Evolutionary conservation across 352 stramenopile species (phyloP).

Genomic region (Globisporangium splendens): DNA sequence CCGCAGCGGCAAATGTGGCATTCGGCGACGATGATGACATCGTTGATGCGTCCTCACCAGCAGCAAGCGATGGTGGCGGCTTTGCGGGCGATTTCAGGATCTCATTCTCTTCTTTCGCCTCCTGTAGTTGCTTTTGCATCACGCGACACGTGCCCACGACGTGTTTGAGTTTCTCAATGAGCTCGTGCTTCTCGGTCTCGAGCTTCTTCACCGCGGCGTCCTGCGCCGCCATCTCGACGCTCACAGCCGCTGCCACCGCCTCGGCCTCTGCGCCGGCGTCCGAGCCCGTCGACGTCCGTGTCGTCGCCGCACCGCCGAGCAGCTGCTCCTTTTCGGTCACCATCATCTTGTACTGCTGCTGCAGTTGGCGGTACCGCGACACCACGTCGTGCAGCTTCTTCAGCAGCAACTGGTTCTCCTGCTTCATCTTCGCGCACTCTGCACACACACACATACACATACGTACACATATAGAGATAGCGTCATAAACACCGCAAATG

Average conservation of each 20-base stretch:
- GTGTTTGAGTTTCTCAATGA: constrained; percentile 76
- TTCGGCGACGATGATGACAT: constrained; percentile 6
- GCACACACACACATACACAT: neutral
- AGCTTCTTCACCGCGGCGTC: constrained; percentile 40
- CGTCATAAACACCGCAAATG: too few species aligned
- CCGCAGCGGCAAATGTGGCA: constrained; percentile 16
- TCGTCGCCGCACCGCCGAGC: neutral
- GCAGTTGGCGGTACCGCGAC: constrained; percentile 42
- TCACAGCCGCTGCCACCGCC: neutral
- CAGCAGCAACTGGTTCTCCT: constrained; percentile 54
- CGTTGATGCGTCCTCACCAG: neutral
- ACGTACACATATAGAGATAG: neutral
- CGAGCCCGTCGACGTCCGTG: neutral
- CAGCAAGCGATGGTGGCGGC: constrained; percentile 2
- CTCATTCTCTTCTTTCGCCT: constrained; percentile 57
- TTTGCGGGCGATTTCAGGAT: constrained; percentile 33
- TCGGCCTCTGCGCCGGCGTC: neutral
- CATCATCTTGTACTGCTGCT: constrained; percentile 43
- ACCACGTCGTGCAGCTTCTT: constrained; percentile 59
- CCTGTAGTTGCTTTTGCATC: constrained; percentile 72
- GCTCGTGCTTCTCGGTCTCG: constrained; percentile 63
- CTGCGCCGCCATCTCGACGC: constrained; percentile 14
- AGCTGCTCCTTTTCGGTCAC: constrained; percentile 23
- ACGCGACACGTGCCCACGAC: constrained; percentile 62
- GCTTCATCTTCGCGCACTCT: constrained; percentile 37